Conservation (phyloP, 768 basidiomycete species). For the Terana coerulea region DNA sequence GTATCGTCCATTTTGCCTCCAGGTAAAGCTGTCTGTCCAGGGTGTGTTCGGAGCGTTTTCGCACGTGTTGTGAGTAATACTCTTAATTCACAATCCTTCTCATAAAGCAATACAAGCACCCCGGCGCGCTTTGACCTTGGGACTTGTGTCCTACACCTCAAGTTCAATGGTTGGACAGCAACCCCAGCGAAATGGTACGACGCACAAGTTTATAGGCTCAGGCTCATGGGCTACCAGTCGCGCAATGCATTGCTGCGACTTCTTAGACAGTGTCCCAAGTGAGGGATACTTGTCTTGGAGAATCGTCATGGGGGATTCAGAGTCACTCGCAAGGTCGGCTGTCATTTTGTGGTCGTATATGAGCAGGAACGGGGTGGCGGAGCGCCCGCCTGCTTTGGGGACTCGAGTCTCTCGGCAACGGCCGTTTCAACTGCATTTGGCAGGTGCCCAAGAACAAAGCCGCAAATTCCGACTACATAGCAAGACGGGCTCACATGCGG, state of each 20-base stretch:
- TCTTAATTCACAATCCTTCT: slow-evolving; percentile 59
- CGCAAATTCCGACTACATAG: too few relatives aligned
- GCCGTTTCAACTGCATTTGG: background rate
- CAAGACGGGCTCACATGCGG: too few relatives aligned
- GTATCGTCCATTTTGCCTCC: slow-evolving; percentile 73
- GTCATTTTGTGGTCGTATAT: slow-evolving; percentile 1
- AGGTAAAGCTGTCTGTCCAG: slow-evolving; percentile 80
- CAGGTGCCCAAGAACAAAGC: background rate
- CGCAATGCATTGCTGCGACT: slow-evolving; percentile 30
- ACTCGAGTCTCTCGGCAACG: background rate
- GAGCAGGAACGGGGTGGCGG: background rate
- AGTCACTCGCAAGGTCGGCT: background rate
- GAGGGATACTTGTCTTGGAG: background rate
- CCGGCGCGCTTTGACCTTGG: slow-evolving; percentile 54
- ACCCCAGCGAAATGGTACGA: slow-evolving; percentile 32
- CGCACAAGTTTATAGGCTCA: slow-evolving; percentile 51
- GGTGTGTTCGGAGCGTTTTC: slow-evolving; percentile 67
- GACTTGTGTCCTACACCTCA: slow-evolving; percentile 28
- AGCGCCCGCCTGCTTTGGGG: slow-evolving; percentile 2
- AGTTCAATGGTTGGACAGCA: background rate
- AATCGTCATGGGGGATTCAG: slow-evolving; percentile 4
- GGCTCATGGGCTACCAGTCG: slow-evolving; percentile 32
- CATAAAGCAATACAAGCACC: slow-evolving; percentile 77
- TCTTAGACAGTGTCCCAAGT: slow-evolving; percentile 15
- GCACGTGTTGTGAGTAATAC: slow-evolving; percentile 87